These are phyloP conservation scores for Chalaropsis thielavioides DNA, from an alignment of 2,329 filamentous ascomycete species.

Conservation along the genomic window DNA sequence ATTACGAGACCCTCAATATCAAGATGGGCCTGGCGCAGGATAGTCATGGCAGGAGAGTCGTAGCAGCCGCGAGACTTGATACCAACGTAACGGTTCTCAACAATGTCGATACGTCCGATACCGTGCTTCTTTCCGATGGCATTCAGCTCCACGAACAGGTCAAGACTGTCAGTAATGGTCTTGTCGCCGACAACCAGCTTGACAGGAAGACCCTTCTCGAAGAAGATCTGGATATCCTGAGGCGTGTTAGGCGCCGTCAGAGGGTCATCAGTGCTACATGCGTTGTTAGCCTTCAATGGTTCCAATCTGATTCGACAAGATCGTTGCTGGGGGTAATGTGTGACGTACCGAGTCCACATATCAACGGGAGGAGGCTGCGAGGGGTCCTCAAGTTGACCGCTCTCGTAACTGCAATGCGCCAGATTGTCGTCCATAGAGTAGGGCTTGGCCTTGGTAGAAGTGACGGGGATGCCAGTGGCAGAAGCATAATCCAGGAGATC, in stretches of 20 bases:
- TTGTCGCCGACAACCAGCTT: constrained; percentile 46
- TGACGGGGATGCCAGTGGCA: constrained; percentile 53
- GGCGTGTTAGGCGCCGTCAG: constrained; percentile 48
- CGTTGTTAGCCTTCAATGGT: constrained; percentile 19
- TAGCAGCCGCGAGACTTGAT: constrained; percentile 36
- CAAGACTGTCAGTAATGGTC: constrained; percentile 46
- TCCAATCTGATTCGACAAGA: neutral
- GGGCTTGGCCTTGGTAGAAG: constrained; percentile 56
- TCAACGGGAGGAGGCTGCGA: constrained; percentile 46
- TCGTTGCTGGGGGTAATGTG: neutral
- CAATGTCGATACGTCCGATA: constrained; percentile 47
- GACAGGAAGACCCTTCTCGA: constrained; percentile 51
- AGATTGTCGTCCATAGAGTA: constrained; percentile 54
- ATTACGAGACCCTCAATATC: constrained; percentile 44
- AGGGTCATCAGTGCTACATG: constrained; percentile 36
- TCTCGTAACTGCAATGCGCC: constrained; percentile 68
- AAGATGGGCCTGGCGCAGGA: constrained; percentile 23
- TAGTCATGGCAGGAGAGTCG: constrained; percentile 21
- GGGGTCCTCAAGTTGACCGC: constrained; percentile 53
- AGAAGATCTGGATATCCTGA: constrained; percentile 49
- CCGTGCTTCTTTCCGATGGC: constrained; percentile 49
- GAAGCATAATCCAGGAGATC: constrained; percentile 60
- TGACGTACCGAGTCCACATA: constrained; percentile 45
- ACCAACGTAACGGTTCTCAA: constrained; percentile 33
- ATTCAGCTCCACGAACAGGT: constrained; percentile 51